These are phyloP conservation scores for Hirsutella thompsonii DNA, from an alignment of 2,329 filamentous ascomycete genomes.

Conservation along the genomic window DNA sequence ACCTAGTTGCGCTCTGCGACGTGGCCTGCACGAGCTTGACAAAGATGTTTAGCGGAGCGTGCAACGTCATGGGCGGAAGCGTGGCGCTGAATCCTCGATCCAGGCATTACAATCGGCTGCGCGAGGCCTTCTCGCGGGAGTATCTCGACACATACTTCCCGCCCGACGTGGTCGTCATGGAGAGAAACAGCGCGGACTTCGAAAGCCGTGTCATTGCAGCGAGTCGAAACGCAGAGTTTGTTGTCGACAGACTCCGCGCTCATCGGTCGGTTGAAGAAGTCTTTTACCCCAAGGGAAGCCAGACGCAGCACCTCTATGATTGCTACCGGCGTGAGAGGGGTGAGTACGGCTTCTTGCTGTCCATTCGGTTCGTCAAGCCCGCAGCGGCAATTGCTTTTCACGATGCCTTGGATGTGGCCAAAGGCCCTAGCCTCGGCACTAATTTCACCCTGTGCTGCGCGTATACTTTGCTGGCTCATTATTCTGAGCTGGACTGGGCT, in stretches of 20 bases:
- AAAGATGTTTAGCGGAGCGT: slow-evolving; percentile 41
- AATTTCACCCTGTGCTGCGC: slow-evolving; percentile 29
- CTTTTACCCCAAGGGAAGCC: slow-evolving; percentile 26
- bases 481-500: slow-evolving; percentile 21
- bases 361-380: slow-evolving; percentile 29
- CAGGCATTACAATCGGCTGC: slow-evolving; percentile 17
- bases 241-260: slow-evolving; percentile 13
- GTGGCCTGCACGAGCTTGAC: slow-evolving; percentile 37
- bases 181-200: slow-evolving; percentile 25
- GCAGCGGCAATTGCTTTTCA: slow-evolving; percentile 29
- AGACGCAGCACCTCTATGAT: slow-evolving; percentile 19
- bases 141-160: slow-evolving; percentile 12
- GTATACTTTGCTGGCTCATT: slow-evolving; percentile 27
- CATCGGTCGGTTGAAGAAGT: slow-evolving; percentile 15
- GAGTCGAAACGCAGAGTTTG: slow-evolving; percentile 12
- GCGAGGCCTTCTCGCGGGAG: slow-evolving; percentile 8
- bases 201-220: slow-evolving; percentile 17
- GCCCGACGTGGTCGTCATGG: slow-evolving; percentile 15
- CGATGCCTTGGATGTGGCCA: slow-evolving; percentile 31
- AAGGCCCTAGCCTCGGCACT: slow-evolving; percentile 37
- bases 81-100: slow-evolving; percentile 29
- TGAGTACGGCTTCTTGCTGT: slow-evolving; percentile 39
- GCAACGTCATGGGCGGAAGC: slow-evolving; percentile 38
- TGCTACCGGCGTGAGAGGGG: slow-evolving; percentile 20
- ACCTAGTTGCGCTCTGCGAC: slow-evolving; percentile 32